phyloP scores from a whole-genome alignment of 192 early-diverging fungal species.

The Backusella morwellensis region DNA sequence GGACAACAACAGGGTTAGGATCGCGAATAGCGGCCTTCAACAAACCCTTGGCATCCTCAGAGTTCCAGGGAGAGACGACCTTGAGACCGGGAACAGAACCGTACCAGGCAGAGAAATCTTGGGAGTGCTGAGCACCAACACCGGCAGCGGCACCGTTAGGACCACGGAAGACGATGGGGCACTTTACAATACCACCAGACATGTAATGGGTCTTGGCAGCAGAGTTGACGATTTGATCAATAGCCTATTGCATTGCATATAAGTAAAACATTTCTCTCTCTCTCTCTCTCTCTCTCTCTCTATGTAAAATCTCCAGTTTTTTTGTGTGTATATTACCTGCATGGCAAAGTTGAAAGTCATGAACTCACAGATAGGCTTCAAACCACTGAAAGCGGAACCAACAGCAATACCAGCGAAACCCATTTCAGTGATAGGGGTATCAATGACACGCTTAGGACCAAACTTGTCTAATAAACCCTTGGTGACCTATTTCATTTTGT shows the following conservation, averaged over 20 bases:
- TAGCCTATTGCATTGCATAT: conserved; percentile 58
- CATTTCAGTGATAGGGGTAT: conserved; percentile 99
- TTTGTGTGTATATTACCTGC: conserved; percentile 64
- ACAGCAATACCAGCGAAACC: conserved; percentile 96
- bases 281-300: too few species aligned
- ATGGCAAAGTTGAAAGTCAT: conserved; percentile 99
- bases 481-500: conserved; percentile 67
- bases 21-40: conserved; percentile 98
- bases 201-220: conserved; percentile 98
- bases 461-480: conserved; percentile 98
- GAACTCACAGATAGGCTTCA: conserved; percentile 98
- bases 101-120: conserved; percentile 98
- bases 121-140: conserved; percentile 98
- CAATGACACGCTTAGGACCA: conserved; percentile 94
- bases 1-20: conserved; percentile 94
- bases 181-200: conserved; percentile 83
- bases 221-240: conserved; percentile 99
- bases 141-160: conserved; percentile 98
- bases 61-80: conserved; percentile 94
- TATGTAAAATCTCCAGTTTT: neutral
- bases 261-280: neutral
- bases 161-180: conserved; percentile 98
- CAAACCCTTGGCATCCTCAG: conserved; percentile 96
- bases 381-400: conserved; percentile 89
- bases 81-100: conserved; percentile 96